Evolutionary conservation across 441 rosid species (phyloP), one percentile per base, ranked within the genome.

Genomic region (Macaranga tanarius): DNA sequence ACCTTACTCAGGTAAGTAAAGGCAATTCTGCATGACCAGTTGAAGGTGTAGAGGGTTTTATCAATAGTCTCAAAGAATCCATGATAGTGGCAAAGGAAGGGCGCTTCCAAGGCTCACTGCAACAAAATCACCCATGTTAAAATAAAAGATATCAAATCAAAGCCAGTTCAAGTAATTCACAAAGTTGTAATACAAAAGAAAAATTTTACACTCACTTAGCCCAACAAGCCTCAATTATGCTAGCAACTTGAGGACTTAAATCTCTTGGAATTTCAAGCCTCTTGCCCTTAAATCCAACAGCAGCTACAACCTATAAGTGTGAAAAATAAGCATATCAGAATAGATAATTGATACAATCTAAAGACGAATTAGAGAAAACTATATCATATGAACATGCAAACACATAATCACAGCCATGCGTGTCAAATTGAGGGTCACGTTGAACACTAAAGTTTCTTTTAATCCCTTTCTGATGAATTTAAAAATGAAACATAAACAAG

Each of bases 31-130:
- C 62, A 28, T 73, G 87, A 73, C 86, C 85, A 58, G 88, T 76
- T 69, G 81, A 89, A 66, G 96, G 85, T 10, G 84, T 81, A 6
- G 89, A 84, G 57, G 87, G 74, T 79, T 87, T 91, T 52, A 90
- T 92, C 89, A 95, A 81, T 22, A 85, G 83, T 83, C 76, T 90
- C 79, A 95, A 81, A 62, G 90, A 78, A 17, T 93, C 99, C 99
- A 95, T 93, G 69, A 95, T 90, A 9, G 73, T 78, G 38, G 89
- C 83, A 79, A 95, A 95, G 65, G 99, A 95, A 60, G 99, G 99
- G 23, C 99, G 95, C 78, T 92, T 89, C 96, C 97, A 77, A n/a
- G 99, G 90, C 73, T 92, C 99, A 28, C 99, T 95, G 88, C 79
- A 79, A 62, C 38, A 64, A 54, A 76, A 54, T 52, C 58, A 76